phyloP scores from a whole-genome alignment of 768 basidiomycete genomes.

The Russula griseocarnosa region DNA sequence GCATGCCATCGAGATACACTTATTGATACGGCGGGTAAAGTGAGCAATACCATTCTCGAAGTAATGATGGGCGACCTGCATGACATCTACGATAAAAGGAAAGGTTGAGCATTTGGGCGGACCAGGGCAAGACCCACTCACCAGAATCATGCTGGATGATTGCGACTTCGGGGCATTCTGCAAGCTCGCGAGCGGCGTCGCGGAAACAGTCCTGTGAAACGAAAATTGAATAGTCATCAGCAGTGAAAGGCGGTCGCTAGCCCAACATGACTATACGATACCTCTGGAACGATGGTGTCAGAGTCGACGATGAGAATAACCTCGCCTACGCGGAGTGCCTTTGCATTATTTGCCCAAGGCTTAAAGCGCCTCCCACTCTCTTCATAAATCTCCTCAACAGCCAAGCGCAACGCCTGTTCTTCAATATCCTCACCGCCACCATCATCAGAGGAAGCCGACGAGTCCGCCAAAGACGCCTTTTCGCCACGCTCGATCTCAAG shows the following conservation, averaged over 20 bases:
- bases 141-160: constrained; percentile 91
- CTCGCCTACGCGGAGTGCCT: constrained; percentile 71
- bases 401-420: constrained; percentile 67
- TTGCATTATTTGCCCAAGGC: constrained; percentile 75
- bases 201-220: constrained; percentile 72
- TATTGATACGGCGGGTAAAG: constrained; percentile 85
- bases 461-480: constrained; percentile 36
- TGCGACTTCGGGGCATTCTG: constrained; percentile 75
- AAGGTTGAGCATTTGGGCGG: background rate
- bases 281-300: constrained; percentile 74
- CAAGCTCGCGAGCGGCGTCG: constrained; percentile 82
- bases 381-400: constrained; percentile 66
- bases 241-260: background rate
- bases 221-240: background rate
- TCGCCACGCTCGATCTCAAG: constrained; percentile 43
- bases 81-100: constrained; percentile 52
- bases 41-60: constrained; percentile 89
- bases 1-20: constrained; percentile 72
- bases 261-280: constrained; percentile 28
- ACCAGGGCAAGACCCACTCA: constrained; percentile 27
- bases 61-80: constrained; percentile 86
- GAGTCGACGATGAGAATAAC: constrained; percentile 81
- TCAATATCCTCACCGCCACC: constrained; percentile 54
- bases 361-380: constrained; percentile 56
- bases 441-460: constrained; percentile 33